Evolutionary conservation across 23 red algal species (phyloP).

Genomic region (Cyanidium caldarium): DNA sequence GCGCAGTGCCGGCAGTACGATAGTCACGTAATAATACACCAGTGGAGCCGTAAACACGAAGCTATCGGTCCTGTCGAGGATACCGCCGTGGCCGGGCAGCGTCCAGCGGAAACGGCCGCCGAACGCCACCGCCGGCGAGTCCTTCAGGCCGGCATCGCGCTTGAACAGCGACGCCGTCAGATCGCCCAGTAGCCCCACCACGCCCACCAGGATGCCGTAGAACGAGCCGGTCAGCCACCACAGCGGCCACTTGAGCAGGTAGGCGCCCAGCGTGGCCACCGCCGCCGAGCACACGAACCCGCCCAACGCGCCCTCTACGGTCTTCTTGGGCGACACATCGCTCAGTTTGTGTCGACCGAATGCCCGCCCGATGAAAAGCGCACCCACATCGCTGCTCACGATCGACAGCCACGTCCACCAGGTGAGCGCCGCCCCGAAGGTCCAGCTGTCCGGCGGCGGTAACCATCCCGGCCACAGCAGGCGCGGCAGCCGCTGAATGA

Average conservation of each 20-base stretch:
- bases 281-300: constrained; percentile 61
- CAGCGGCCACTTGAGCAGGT: constrained; percentile 68
- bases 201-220: constrained; percentile 73
- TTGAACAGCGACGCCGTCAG: constrained; percentile 90
- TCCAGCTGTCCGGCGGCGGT: neutral
- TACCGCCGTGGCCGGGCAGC: constrained; percentile 92
- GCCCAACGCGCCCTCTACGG: constrained; percentile 78
- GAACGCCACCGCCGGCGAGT: constrained; percentile 35
- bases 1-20: constrained; percentile 37
- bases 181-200: constrained; percentile 91
- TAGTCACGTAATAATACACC: constrained; percentile 77
- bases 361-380: constrained; percentile 58
- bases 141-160: constrained; percentile 90
- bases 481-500: neutral
- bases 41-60: constrained; percentile 81
- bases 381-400: constrained; percentile 71
- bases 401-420: constrained; percentile 94
- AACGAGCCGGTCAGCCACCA: constrained; percentile 79
- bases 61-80: constrained; percentile 84
- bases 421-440: constrained; percentile 40
- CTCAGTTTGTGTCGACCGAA: constrained; percentile 48
- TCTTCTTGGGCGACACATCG: constrained; percentile 80
- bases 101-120: constrained; percentile 3
- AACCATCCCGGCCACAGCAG: neutral
- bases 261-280: constrained; percentile 53